phyloP scores from a whole-genome alignment of 1,139 yeast genomes.

The Debaryomyces subglobosus region DNA sequence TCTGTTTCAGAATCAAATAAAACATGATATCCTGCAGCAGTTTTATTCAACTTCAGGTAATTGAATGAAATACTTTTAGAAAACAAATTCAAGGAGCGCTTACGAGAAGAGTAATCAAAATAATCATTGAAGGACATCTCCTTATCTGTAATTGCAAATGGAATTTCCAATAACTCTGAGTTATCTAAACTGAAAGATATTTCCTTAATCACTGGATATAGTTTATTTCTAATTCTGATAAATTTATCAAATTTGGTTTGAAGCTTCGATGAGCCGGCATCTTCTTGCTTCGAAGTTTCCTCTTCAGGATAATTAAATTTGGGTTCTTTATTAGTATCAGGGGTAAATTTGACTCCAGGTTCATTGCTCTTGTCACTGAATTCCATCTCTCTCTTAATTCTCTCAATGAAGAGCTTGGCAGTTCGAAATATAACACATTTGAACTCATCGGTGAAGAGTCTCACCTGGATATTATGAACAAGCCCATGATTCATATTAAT shows the following conservation, averaged over 20 bases:
- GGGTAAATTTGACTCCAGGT: neutral
- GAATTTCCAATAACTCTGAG: conserved; percentile 34
- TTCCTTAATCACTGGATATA: conserved; percentile 12
- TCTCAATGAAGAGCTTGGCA: conserved; percentile 18
- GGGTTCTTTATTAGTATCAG: neutral
- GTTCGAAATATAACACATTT: conserved; percentile 31
- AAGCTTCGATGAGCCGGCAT: neutral
- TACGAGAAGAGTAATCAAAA: conserved; percentile 26
- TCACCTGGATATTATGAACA: conserved; percentile 22
- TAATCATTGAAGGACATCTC: conserved; percentile 32
- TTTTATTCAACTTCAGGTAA: conserved; percentile 32
- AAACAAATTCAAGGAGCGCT: conserved; percentile 29
- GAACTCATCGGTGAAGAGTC: conserved; percentile 31
- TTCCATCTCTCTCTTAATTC: neutral
- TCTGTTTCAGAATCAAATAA: conserved; percentile 51
- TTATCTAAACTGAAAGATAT: conserved; percentile 26
- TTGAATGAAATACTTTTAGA: conserved; percentile 39
- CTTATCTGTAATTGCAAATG: conserved; percentile 35
- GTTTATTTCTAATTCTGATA: conserved; percentile 14
- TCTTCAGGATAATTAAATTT: neutral
- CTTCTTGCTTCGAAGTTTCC: neutral
- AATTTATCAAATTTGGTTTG: conserved; percentile 8
- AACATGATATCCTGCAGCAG: conserved; percentile 63
- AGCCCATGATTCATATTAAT: conserved; percentile 24
- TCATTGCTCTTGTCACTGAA: neutral